Base-by-base conservation (phyloP, 805 yeast species). In the Yarrowia sp. region DNA sequence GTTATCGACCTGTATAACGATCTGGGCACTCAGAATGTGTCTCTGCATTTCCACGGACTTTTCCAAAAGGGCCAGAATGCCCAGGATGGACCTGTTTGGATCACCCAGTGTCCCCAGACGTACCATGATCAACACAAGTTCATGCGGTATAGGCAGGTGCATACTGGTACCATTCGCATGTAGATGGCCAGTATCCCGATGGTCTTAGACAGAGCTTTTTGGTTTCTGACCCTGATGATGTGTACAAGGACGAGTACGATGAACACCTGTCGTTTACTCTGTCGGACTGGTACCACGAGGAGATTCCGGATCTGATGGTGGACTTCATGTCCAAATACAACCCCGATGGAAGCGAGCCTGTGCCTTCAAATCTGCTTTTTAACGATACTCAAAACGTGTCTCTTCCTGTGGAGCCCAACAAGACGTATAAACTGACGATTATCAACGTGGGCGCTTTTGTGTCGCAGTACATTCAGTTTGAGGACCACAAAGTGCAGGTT, bases 81-180 rank as follows among this genome's bases (percentile, higher is more conserved):
- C 73, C 88, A 89, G 92, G 98, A 92, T 76, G 98, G 98, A 66
- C 95, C 96, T 14, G 88, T 88, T 71, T 79, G 84, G 83, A 80
- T 92, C 41, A 84, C 89, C 41, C 97, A 92, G 77, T 93, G 98
- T 81, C 96, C 96, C 30, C 87, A 90, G 68, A 51, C 58, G 2
- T 51, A 35, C 41, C 24, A 51, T 2, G 85, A 88, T 12, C 88
- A 93, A 5, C 88, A 88, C 65, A 82, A 83, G 68, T 82, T 89
- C 16, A 79, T 84, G 76, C 75, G 86, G 67, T 93, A 93, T 80
- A 93, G 77, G 85, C 81, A 65, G 98, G 98, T 71, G 82, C 96
- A n/a, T 93, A 80, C 81, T 93, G 98, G 98, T 93, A 92, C 81
- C 98, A 93, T 77, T 89, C 97, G 32, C 98, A 93, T 78, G 83